Base-by-base conservation (phyloP, 2,329 filamentous ascomycete genomes). In the Aspergillus ibericus region DNA sequence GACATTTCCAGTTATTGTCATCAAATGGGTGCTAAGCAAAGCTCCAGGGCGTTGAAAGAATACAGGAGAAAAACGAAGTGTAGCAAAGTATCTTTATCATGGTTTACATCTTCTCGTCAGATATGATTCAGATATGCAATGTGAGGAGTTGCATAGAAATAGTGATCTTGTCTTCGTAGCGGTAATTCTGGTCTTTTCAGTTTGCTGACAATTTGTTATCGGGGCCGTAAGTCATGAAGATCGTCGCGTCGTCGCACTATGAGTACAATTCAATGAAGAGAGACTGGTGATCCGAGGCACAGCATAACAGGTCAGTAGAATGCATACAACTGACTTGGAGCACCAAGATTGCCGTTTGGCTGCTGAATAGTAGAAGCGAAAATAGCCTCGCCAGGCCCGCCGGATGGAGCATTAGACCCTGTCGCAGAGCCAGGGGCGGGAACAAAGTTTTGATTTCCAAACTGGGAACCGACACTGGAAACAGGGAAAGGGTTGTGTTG, bases 161-260 rank as follows among this genome's bases (percentile, higher is more conserved):
- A 32, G 63, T 59, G 59, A 62, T 65, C 63, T 67, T 66, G 66
- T 46, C 52, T 59, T 68, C 61, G 62, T 66, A 68, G 66, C 62
- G 63, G 38, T 55, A 58, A 56, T 58, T 59, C 53, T 36, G 53
- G 54, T 60, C 62, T 70, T 48, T 53, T 65, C 59, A 63, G 59
- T 64, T 66, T 60, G 63, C 63, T 70, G 66, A 66, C 68, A 63
- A 54, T 50, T 40, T 62, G 59, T 64, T 59, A 60, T 58, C 56
- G 56, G 66, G 63, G 67, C 66, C 67, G 64, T 69, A 64, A 69
- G 49, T 68, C 66, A 63, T 68, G 49, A 70, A 66, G 66, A 70
- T 75, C 74, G 70, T 76, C 60, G 66, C 70, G 69, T 75, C 72
- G 65, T 75, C 58, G 69, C 66, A 68, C 63, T 76, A 75, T 72